Percentiles rank a stretch among this genome's conserved stretches.
phyloP scores from a whole-genome alignment of 2,329 filamentous ascomycete genomes.

The Blastomyces emzantsi region DNA sequence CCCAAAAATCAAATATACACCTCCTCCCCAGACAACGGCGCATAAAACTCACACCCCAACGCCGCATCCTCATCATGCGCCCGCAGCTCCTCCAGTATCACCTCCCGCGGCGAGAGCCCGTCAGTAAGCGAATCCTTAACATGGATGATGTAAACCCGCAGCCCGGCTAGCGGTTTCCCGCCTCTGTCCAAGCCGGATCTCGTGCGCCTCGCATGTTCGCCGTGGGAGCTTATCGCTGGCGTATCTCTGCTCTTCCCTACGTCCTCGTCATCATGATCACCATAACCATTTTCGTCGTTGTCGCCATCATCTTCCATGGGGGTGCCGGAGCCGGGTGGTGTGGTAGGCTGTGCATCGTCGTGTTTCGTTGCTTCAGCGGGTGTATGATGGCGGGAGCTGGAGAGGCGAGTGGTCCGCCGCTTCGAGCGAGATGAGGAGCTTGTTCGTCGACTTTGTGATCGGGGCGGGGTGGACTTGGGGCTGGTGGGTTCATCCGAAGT shows the following conservation, averaged over 20 bases:
- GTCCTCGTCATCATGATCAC: no score
- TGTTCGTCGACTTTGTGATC: neutral
- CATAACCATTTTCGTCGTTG: no score
- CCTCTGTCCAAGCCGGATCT: neutral
- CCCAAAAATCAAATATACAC: conserved; percentile 31
- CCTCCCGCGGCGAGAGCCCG: conserved; percentile 53
- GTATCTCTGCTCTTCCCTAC: neutral
- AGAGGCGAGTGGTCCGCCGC: neutral
- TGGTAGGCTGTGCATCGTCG: neutral
- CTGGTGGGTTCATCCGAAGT: conserved; percentile 7
- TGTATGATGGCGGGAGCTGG: neutral
- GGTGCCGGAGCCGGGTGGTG: neutral
- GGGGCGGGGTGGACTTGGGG: conserved; percentile 5
- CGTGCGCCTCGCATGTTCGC: neutral
- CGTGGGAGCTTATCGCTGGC: neutral
- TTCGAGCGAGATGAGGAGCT: neutral
- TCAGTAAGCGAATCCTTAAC: conserved; percentile 80
- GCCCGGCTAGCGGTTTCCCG: conserved; percentile 51
- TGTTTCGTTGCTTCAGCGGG: neutral
- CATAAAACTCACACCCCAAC: conserved; percentile 70
- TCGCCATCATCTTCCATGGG: neutral
- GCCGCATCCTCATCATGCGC: conserved; percentile 56
- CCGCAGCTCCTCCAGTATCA: conserved; percentile 60
- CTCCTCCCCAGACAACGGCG: conserved; percentile 58
- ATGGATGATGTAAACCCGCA: conserved; percentile 84